Conservation (phyloP, 1,284 basidiomycete genomes). For the Volvariella volvacea region DNA sequence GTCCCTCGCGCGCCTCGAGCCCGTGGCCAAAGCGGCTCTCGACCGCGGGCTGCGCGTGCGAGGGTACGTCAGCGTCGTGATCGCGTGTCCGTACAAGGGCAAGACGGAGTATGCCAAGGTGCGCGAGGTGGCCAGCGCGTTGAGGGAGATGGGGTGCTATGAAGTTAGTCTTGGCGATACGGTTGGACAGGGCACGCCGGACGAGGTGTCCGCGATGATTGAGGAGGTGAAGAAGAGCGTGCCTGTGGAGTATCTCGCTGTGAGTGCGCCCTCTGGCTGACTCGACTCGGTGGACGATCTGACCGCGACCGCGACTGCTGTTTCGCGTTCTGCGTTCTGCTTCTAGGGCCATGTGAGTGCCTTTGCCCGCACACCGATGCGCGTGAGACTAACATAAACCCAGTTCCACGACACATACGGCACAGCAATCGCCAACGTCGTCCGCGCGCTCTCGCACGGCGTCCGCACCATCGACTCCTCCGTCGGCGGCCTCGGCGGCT, state of each 20-base stretch:
- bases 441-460: conserved; percentile 57
- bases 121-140: conserved; percentile 61
- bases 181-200: conserved; percentile 80
- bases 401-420: conserved; percentile 93
- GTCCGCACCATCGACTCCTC: conserved; percentile 70
- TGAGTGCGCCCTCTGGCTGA: conserved; percentile 27
- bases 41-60: conserved; percentile 68
- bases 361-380: neutral
- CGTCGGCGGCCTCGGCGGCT: conserved; percentile 87
- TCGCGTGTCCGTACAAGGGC: conserved; percentile 85
- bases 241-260: conserved; percentile 63
- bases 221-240: conserved; percentile 62
- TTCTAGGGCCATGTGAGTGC: conserved; percentile 53
- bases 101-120: conserved; percentile 64
- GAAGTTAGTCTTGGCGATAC: conserved; percentile 92
- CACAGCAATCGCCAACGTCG: conserved; percentile 69
- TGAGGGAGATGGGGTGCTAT: conserved; percentile 91
- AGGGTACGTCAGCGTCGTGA: conserved; percentile 83
- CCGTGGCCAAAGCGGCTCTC: conserved; percentile 58
- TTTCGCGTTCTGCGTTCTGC: conserved; percentile 4
- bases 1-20: conserved; percentile 60
- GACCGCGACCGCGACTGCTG: too few species aligned
- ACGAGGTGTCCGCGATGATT: conserved; percentile 60
- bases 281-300: too few species aligned
- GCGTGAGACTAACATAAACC: neutral